Conservation (phyloP, 2,329 filamentous ascomycete species). For the Monilinia aucupariae region DNA sequence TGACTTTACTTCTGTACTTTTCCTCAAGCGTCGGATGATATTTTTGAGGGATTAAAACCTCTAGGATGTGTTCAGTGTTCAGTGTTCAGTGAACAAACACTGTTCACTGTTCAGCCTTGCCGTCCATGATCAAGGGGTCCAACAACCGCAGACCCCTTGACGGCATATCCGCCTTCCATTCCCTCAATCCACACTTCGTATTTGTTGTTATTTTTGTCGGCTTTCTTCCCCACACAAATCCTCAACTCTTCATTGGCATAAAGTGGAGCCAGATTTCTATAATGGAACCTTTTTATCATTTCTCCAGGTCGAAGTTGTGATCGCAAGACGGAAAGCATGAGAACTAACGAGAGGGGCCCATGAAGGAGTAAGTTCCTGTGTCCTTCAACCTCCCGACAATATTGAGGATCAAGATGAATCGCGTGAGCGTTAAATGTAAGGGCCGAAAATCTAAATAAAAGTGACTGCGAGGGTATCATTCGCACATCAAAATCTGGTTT, state of each 20-base stretch:
- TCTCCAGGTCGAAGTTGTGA: slow-evolving; percentile 40
- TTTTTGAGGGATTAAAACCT: slow-evolving; percentile 14
- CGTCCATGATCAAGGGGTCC: slow-evolving; percentile 11
- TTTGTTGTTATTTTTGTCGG: slow-evolving; percentile 36
- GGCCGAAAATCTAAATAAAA: slow-evolving; percentile 87
- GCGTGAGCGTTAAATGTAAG: slow-evolving; percentile 88
- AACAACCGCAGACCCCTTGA: slow-evolving; percentile 48
- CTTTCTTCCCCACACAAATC: slow-evolving; percentile 57
- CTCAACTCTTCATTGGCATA: slow-evolving; percentile 67
- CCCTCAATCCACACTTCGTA: slow-evolving; percentile 65
- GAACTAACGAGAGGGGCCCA: slow-evolving; percentile 71
- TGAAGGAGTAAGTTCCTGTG: slow-evolving; percentile 75
- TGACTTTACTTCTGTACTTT: neutral
- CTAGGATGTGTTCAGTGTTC: neutral
- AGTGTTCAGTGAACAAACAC: too few relatives aligned
- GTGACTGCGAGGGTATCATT: slow-evolving; percentile 59
- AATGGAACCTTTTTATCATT: slow-evolving; percentile 56
- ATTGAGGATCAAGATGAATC: slow-evolving; percentile 77
- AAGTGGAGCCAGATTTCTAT: slow-evolving; percentile 76
- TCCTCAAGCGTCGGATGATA: slow-evolving; percentile 16
- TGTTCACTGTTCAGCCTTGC: slow-evolving; percentile 18
- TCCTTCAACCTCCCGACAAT: slow-evolving; percentile 66
- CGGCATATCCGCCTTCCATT: slow-evolving; percentile 55
- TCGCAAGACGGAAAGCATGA: slow-evolving; percentile 66
- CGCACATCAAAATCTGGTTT: slow-evolving; percentile 49